Evolutionary conservation across 768 basidiomycete genomes (phyloP), one percentile per base, ranked within the genome.

Genomic region (Termitomyces sp.): DNA sequence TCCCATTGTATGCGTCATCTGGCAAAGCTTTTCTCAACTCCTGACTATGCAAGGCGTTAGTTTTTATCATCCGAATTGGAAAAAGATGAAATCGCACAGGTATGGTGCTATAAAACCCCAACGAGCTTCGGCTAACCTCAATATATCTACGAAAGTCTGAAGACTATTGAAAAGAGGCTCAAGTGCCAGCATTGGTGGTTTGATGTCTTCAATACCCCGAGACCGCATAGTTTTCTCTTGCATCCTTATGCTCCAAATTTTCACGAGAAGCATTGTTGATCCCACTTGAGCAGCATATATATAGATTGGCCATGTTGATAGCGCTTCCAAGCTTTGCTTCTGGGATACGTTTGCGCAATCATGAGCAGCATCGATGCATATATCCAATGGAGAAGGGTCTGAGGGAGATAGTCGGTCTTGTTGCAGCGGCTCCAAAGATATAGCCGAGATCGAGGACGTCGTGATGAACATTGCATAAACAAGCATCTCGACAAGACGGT

Each of bases 401-500:
- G 70, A 59, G n/a, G 68, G 67, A 17, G 63, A 54, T 17, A 64
- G 57, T 54, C 61, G 59, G 14, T 54, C 51, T 19, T 61, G 56
- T 7, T 51, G 53, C 6, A 46, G 12, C 3, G 35, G 31, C 12
- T 55, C 50, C 12, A 4, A 45, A 12, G 46, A 49, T 14, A 40
- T 9, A 11, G 46, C 30, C 8, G 40, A 51, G 55, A 15, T 56
- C 47, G 44, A 47, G 41, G 49, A 6, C 73, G 66, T 17, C 78
- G 79, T 40, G 31, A 91, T 77, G 52, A 88, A 71, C 66, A 91
- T 87, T 66, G 82, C 78, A 19, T 57, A 53, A 33, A 90, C 76
- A 49, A 89, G 71, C 66, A 91, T 87, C 67, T 82, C 78, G 35
- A 74, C 73, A 42, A 83, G 67, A 68, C 89, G 81, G 66, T 86